A percentile compares a stretch with the other conserved stretches of the same genome.
phyloP scores from a whole-genome alignment of 1,284 basidiomycete species.

The Moniliophthora roreri region DNA sequence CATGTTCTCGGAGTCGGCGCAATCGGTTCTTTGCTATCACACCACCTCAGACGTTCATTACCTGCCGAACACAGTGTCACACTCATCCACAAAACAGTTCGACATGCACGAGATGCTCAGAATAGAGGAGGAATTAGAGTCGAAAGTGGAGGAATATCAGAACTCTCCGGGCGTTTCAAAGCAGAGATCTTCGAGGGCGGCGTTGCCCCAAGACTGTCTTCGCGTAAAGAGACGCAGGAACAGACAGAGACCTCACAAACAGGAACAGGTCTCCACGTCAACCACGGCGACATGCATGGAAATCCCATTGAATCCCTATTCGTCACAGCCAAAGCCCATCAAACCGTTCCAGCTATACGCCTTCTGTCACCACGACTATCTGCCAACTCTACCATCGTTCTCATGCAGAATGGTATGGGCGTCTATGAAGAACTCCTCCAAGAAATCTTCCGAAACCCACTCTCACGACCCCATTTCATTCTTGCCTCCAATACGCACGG shows the following conservation, averaged over 20 bases:
- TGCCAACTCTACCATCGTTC: slow-evolving; percentile 77
- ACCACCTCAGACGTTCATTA: slow-evolving; percentile 69
- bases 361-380: slow-evolving; percentile 66
- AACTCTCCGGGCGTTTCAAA: slow-evolving; percentile 41
- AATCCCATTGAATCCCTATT: slow-evolving; percentile 72
- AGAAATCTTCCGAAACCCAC: slow-evolving; percentile 72
- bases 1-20: slow-evolving; percentile 79
- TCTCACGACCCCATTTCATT: slow-evolving; percentile 81
- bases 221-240: neutral
- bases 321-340: slow-evolving; percentile 80
- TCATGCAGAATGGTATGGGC: slow-evolving; percentile 93
- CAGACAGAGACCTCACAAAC: neutral
- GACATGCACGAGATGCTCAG: slow-evolving; percentile 32
- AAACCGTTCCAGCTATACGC: slow-evolving; percentile 60
- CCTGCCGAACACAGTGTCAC: slow-evolving; percentile 56
- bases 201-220: slow-evolving; percentile 11
- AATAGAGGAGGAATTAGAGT: slow-evolving; percentile 34
- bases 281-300: slow-evolving; percentile 14
- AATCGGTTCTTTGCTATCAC: slow-evolving; percentile 79
- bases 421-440: slow-evolving; percentile 79
- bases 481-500: slow-evolving; percentile 86
- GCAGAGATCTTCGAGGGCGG: slow-evolving; percentile 43
- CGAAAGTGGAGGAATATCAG: slow-evolving; percentile 45
- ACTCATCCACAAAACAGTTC: slow-evolving; percentile 59
- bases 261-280: slow-evolving; percentile 12